Conservation (phyloP, 495 filamentous ascomycete genomes). For the Glonium stellatum region DNA sequence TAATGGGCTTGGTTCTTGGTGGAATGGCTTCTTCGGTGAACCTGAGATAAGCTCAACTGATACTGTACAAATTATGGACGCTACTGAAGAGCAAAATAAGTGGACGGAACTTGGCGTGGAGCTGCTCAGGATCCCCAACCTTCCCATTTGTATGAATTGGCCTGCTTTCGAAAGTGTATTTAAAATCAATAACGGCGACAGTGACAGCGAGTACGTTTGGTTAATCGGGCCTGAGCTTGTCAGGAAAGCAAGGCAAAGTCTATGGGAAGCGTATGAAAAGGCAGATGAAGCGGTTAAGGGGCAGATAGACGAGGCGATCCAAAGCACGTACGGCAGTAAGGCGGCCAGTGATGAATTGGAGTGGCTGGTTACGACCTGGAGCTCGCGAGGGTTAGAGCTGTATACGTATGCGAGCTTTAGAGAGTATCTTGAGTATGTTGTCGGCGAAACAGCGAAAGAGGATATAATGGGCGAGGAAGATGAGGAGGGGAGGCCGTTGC, state of each 20-base stretch:
- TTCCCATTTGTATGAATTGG: conserved; percentile 15
- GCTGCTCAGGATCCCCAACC: conserved; percentile 14
- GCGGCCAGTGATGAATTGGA: conserved; percentile 3
- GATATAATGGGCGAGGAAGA: conserved; percentile 23
- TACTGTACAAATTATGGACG: conserved; percentile 19
- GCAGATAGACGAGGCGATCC: conserved; percentile 7
- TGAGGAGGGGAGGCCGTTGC: conserved; percentile 17
- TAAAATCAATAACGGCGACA: conserved; percentile 17
- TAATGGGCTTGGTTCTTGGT: conserved; percentile 18
- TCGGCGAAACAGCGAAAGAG: conserved; percentile 18
- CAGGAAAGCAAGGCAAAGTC: not conserved
- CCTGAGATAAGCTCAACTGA: conserved; percentile 17
- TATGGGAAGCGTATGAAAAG: conserved; percentile 9
- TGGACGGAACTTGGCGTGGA: conserved; percentile 19
- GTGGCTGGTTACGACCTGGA: conserved; percentile 19
- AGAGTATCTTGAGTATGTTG: conserved; percentile 20
- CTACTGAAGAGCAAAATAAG: conserved; percentile 14
- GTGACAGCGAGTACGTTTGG: conserved; percentile 21
- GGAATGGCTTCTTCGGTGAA: conserved; percentile 26
- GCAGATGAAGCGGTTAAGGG: conserved; percentile 7
- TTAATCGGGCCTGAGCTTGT: conserved; percentile 15
- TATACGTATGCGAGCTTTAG: conserved; percentile 6
- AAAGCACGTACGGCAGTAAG: conserved; percentile 13
- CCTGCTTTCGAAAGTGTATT: conserved; percentile 11
- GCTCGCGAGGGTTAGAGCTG: conserved; percentile 5